Evolutionary conservation across 164 flowering plant species (phyloP), one percentile per base, ranked within the genome.

Genomic region (Pachysandra terminalis): DNA sequence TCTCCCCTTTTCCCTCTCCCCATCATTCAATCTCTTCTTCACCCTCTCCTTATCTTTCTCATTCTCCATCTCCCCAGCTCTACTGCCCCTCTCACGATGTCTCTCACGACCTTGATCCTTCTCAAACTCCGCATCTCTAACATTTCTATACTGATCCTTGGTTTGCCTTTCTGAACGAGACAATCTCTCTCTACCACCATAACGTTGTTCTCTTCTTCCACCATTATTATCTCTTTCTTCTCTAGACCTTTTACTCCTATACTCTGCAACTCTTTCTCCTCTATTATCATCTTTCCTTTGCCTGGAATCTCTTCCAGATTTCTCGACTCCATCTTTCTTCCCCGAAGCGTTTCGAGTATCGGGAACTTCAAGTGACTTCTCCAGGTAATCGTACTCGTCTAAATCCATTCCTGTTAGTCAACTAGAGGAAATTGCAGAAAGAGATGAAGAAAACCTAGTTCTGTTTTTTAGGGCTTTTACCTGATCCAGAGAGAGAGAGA

Each of bases 381-480:
- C 99, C 63, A 95, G 73, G 64, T 95, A 95, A 58, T 90, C 98
- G 82, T 89, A 89, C 88, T 92, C 99, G 87, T 95, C 99, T 78
- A 92, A 92, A 19, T 92, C 99, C 97, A 92, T 91, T 15, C 52
- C 37, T 32, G n/a, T n/a, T n/a, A n/a, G n/a, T n/a, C n/a, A n/a
- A n/a, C n/a, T n/a, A n/a, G n/a, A n/a, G n/a, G n/a, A 32, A 32
- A 32, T 32, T 32, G 37, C 37, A 32, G 5, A 32, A 32, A 10
- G 10, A 45, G 9, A 19, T 10, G 22, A 45, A 32, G n/a, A 66
- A 66, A 56, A 59, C 68, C 54, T 26, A 37, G 37, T 35, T 22
- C 7, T 32, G 5, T 32, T 3, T 55, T 37, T 35, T 54, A 55
- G 68, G 68, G 68, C 55, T 55, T 66, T 54, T 32, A 15, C 51